Conservation (phyloP, 148 eudicot species). For the Beta vulgaris region DNA sequence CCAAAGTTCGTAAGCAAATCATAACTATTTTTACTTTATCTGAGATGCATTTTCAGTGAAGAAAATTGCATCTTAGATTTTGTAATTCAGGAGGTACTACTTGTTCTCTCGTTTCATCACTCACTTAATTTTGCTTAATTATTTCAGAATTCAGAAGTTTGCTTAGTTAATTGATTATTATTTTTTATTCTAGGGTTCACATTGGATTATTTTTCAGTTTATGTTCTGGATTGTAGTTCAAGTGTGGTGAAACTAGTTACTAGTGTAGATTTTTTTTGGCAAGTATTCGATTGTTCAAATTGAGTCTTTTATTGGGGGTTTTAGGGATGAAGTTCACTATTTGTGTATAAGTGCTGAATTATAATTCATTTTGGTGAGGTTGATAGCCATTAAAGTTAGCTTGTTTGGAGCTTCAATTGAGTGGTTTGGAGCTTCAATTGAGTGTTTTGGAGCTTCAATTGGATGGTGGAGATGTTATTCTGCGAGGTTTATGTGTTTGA, state of each 20-base stretch:
- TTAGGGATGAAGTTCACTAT: neutral
- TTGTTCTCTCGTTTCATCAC: neutral
- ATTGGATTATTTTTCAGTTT: neutral
- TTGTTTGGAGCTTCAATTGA: no score
- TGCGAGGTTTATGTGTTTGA: neutral
- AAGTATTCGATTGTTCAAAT: no score
- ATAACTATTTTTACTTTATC: no score
- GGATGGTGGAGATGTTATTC: neutral
- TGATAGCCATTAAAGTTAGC: no score
- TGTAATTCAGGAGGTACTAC: slow-evolving; percentile 10
- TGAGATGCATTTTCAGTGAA: slow-evolving; percentile 32
- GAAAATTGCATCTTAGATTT: slow-evolving; percentile 33
- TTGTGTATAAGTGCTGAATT: neutral
- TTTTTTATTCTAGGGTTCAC: slow-evolving; percentile 12
- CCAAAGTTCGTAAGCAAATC: neutral
- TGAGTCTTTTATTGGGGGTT: no score
- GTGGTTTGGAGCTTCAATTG: no score
- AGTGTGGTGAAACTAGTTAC: neutral
- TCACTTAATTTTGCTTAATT: neutral
- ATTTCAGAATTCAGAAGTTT: neutral
- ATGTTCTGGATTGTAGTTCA: neutral
- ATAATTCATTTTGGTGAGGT: neutral
- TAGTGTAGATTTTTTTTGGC: neutral
- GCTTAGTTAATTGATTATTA: neutral
- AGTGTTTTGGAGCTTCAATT: no score